Base-by-base conservation (phyloP, 257 asterid genomes). In the Penstemon barbatus region DNA sequence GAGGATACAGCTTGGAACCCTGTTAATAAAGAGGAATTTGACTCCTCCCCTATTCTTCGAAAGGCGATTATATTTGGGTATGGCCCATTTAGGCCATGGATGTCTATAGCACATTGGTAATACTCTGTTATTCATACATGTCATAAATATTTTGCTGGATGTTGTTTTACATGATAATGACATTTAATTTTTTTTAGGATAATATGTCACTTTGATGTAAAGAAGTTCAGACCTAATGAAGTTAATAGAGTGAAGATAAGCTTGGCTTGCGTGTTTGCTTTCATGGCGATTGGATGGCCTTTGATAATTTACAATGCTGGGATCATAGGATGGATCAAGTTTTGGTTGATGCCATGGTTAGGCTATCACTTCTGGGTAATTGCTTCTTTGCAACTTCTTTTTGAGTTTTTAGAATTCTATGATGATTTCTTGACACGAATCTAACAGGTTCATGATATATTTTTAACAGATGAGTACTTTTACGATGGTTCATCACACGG, bases 1-100 rank as follows among this genome's bases (percentile, higher is more conserved):
- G 96, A 91, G 82, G 99, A 94, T 77, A 94, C 97, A 33, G 99
- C 97, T 61, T 91, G 97, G 99, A 87, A 80, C 64, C 97, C 97
- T 64, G 81, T 94, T 55, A 44, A 65, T 62, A 71, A 25, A 68
- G 84, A 85, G 71, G 96, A 94, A 76, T 85, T 88, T 58, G 80
- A 87, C 19, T 71, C 92, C 37, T 40, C 73, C 54, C 80, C 91
- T 39, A 18, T 63, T 50, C 71, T 91, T 45, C 85, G 97, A 61
- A 93, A 90, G 82, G 95, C 95, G 56, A 85, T 94, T 48, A 71
- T 86, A 55, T 80, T 45, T 70, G 99, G 84, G 71, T 91, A 89
- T 51, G 99, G 97, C 38, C 96, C 97, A 56, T 39, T 94, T 38
- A 78, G 97, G 71, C 83, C 99, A 49, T 89, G 83, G 96, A 87